Conservation (phyloP, 768 basidiomycete genomes). For the Boletus rubescentipes region DNA sequence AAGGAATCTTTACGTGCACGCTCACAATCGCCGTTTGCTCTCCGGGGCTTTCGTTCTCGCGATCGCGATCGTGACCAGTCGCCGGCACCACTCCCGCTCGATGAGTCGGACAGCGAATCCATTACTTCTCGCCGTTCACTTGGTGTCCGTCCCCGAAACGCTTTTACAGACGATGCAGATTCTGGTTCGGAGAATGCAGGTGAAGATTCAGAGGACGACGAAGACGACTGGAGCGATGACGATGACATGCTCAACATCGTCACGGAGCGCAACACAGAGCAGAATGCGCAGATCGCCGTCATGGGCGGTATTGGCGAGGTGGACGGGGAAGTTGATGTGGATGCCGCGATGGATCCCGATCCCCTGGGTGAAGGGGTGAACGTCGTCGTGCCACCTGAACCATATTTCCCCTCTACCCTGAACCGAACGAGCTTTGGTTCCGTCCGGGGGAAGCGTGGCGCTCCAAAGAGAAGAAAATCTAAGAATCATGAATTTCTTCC, state of each 20-base stretch:
- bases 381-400: conserved; percentile 80
- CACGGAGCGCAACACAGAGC: conserved; percentile 87
- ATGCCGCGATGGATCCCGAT: conserved; percentile 62
- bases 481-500: conserved; percentile 63
- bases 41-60: conserved; percentile 63
- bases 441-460: conserved; percentile 31
- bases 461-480: conserved; percentile 57
- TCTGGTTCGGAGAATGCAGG: conserved; percentile 63
- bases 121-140: conserved; percentile 33
- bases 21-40: conserved; percentile 77
- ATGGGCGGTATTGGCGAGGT: conserved; percentile 21
- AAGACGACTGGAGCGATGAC: conserved; percentile 60
- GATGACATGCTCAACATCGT: conserved; percentile 65
- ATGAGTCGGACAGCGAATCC: conserved; percentile 52
- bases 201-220: conserved; percentile 53
- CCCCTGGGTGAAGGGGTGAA: conserved; percentile 92
- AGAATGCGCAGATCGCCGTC: conserved; percentile 59
- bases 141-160: conserved; percentile 55
- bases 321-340: conserved; percentile 50
- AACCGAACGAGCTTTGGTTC: conserved; percentile 49
- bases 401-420: conserved; percentile 76
- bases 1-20: conserved; percentile 61
- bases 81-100: conserved; percentile 55
- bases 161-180: conserved; percentile 57
- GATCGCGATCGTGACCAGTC: conserved; percentile 55